Percentiles rank a stretch among this genome's conserved stretches.
These are phyloP conservation scores for Cupressus sempervirens DNA, from an alignment of 75 land plant species.

Conservation along the genomic window DNA sequence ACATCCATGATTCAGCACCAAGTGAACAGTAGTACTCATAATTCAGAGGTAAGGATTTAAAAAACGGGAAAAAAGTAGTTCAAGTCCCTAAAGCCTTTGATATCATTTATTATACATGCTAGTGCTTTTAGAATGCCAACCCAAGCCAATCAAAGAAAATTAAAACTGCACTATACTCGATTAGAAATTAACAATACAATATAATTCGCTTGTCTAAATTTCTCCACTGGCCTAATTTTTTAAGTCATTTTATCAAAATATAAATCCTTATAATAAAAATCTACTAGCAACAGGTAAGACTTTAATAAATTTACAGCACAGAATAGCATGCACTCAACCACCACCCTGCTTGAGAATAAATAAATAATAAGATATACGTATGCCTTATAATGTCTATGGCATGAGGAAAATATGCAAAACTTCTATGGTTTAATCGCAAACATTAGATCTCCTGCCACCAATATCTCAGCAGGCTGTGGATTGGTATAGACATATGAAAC, in stretches of 20 bases:
- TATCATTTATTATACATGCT: neutral
- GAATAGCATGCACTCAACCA: neutral
- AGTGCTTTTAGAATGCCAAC: neutral
- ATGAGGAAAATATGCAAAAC: neutral
- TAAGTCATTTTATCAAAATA: neutral
- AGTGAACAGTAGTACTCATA: neutral
- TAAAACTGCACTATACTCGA: neutral
- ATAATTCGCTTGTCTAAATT: neutral
- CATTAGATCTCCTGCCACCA: conserved; percentile 25
- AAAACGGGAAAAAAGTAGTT: neutral
- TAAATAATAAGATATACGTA: neutral
- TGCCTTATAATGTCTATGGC: neutral
- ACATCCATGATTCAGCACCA: neutral
- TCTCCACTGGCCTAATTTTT: neutral
- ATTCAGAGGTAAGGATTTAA: neutral
- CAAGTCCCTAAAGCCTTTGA: neutral
- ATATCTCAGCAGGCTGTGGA: conserved; percentile 19
- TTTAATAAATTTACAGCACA: neutral
- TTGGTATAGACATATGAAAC: conserved; percentile 45
- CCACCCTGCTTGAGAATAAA: neutral
- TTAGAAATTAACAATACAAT: neutral
- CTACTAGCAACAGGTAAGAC: neutral
- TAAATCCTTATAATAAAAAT: neutral
- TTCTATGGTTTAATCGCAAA: conserved; percentile 15
- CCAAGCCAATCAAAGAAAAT: neutral